phyloP scores from a whole-genome alignment of 2,329 filamentous ascomycete species.

The Ceratocystis cubensis region DNA sequence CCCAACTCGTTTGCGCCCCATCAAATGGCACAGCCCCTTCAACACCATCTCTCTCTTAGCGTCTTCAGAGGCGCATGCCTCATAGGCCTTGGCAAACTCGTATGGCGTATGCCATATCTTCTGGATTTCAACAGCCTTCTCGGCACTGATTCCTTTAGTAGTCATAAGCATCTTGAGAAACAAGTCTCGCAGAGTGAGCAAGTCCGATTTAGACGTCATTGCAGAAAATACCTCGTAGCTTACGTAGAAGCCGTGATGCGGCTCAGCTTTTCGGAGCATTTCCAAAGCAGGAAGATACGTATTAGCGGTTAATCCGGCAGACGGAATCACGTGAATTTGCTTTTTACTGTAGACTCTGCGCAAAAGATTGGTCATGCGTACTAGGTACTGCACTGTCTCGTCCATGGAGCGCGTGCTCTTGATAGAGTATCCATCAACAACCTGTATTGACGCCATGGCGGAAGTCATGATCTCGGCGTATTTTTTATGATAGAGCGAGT shows the following conservation, averaged over 20 bases:
- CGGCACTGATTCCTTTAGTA: constrained; percentile 58
- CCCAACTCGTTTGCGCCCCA: constrained; percentile 56
- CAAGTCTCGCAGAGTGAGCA: constrained; percentile 59
- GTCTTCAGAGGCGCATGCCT: constrained; percentile 40
- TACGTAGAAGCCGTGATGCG: constrained; percentile 44
- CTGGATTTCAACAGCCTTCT: constrained; percentile 70
- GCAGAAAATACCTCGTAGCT: constrained; percentile 61
- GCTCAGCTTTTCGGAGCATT: constrained; percentile 43
- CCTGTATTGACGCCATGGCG: constrained; percentile 63
- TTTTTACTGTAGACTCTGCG: constrained; percentile 50
- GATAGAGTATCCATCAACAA: constrained; percentile 66
- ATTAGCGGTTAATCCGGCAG: constrained; percentile 45
- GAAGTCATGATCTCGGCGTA: constrained; percentile 58
- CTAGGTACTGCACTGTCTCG: constrained; percentile 64
- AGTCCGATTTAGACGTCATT: constrained; percentile 62
- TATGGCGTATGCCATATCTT: constrained; percentile 63
- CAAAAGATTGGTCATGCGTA: constrained; percentile 56
- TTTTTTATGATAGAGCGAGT: constrained; percentile 39
- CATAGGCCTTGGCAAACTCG: constrained; percentile 58
- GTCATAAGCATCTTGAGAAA: constrained; percentile 83
- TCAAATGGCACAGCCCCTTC: constrained; percentile 41
- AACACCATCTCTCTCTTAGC: constrained; percentile 50
- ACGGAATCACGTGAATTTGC: constrained; percentile 52
- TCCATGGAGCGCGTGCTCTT: constrained; percentile 65
- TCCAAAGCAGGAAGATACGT: constrained; percentile 54